Evolutionary conservation across 352 stramenopile species (phyloP), one percentile per base, ranked within the genome.

Genomic region (Pythium aquatile): DNA sequence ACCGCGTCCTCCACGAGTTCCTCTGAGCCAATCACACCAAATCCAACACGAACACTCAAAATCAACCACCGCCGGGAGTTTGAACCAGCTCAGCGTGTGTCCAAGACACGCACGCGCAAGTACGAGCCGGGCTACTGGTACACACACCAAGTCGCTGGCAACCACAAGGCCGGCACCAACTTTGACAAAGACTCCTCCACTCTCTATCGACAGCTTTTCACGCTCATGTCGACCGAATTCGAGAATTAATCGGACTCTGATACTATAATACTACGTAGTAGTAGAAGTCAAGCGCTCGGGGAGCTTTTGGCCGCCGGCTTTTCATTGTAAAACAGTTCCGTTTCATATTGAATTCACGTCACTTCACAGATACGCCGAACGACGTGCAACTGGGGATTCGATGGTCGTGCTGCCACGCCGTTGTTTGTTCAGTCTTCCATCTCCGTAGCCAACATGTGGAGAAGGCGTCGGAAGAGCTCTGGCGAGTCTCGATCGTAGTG

Each of bases 401-500:
- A 14, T 2, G 35, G 9, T 3, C 16, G 35, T 40, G 11, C 16
- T 10, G 35, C 10, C 35, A 14, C 5, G 9, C 35, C 11, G 35
- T 3, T 14, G 5, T 10, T 40, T 35, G 2, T 14, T 40, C 28
- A 51, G 32, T 32, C 14, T 48, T 71, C 65, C 24, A 62, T 55
- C 26, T 66, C 58, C 32, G 29, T 58, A 14, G 65, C 65, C 20
- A 71, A 49, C 24, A 71, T 35, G 5, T 52, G 53, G 44, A 93
- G 87, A 26, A 93, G 72, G 53, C 75, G 87, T 30, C 63, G 76
- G 63, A 81, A 93, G 44, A 93, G 65, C 39, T 83, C 66, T 16
- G 68, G 58, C 1, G 81, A 78, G 39, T 86, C 79, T 54, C 70
- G 70, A 60, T 92, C 77, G 72, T 82, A 90, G 54, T 85, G 83